Conservation (phyloP, 73 alveolate genomes). For the Tetrahymena elliotti region DNA sequence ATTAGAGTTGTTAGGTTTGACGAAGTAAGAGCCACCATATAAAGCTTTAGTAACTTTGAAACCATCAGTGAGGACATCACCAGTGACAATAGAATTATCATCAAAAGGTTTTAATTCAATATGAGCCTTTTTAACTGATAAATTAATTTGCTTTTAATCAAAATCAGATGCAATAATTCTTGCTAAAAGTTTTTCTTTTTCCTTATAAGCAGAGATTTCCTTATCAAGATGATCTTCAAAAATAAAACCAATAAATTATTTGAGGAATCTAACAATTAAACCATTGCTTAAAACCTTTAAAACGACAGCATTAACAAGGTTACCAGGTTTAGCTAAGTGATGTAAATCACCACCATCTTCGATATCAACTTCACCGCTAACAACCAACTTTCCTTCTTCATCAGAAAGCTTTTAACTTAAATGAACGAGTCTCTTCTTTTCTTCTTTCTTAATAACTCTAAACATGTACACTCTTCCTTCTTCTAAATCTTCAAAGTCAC, state of each 20-base stretch:
- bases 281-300: background rate
- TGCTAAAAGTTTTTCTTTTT: background rate
- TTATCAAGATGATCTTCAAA: background rate
- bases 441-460: background rate
- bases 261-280: background rate
- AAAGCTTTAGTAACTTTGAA: background rate
- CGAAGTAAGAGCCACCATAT: background rate
- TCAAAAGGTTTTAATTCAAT: background rate
- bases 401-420: background rate
- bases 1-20: background rate
- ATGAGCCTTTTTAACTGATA: background rate
- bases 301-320: background rate
- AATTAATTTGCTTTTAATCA: background rate
- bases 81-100: background rate
- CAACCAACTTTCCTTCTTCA: background rate
- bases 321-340: background rate
- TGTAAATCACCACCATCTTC: background rate
- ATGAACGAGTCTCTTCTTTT: background rate
- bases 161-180: background rate
- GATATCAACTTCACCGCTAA: background rate
- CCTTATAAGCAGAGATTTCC: background rate
- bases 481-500: background rate
- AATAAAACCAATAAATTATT: background rate
- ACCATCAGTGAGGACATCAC: constrained; percentile 1
- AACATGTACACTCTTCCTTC: background rate